phyloP scores from a whole-genome alignment of 2,329 filamentous ascomycete genomes.

The Epicoccum nigrum region DNA sequence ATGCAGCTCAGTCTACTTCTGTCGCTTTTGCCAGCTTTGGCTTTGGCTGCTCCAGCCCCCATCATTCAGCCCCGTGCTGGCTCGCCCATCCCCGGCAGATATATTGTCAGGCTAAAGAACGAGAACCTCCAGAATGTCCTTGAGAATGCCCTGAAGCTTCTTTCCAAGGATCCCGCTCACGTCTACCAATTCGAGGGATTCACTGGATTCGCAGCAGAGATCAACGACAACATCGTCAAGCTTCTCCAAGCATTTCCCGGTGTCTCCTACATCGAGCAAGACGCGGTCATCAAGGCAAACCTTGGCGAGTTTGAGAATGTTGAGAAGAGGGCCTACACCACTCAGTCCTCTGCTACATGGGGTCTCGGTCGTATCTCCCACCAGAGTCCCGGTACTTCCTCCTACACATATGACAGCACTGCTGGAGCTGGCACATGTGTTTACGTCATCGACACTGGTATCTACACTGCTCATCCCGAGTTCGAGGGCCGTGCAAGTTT shows the following conservation, averaged over 20 bases:
- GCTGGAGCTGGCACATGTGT: constrained; percentile 55
- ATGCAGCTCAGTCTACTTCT: constrained; percentile 51
- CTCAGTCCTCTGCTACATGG: constrained; percentile 49
- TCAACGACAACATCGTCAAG: constrained; percentile 38
- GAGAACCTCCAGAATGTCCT: constrained; percentile 36
- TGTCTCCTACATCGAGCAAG: constrained; percentile 50
- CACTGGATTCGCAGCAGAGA: constrained; percentile 48
- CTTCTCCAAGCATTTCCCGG: constrained; percentile 38
- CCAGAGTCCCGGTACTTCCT: constrained; percentile 31
- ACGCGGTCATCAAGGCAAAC: constrained; percentile 44
- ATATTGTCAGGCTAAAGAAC: constrained; percentile 55
- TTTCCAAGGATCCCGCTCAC: constrained; percentile 39
- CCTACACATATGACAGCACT: constrained; percentile 49
- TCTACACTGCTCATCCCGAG: constrained; percentile 59
- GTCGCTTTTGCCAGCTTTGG: constrained; percentile 44
- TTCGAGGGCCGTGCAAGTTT: constrained; percentile 49
- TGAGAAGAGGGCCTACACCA: constrained; percentile 45
- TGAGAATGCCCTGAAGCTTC: constrained; percentile 32
- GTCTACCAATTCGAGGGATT: constrained; percentile 48
- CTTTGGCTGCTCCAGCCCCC: constrained; percentile 47
- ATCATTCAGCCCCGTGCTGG: constrained; percentile 48
- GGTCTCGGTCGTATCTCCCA: constrained; percentile 52
- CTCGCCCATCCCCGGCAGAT: constrained; percentile 49
- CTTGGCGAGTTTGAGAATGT: constrained; percentile 27
- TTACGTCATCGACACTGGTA: constrained; percentile 71